phyloP scores from a whole-genome alignment of 2,329 filamentous ascomycete species.

The Penicillium oxalicum region DNA sequence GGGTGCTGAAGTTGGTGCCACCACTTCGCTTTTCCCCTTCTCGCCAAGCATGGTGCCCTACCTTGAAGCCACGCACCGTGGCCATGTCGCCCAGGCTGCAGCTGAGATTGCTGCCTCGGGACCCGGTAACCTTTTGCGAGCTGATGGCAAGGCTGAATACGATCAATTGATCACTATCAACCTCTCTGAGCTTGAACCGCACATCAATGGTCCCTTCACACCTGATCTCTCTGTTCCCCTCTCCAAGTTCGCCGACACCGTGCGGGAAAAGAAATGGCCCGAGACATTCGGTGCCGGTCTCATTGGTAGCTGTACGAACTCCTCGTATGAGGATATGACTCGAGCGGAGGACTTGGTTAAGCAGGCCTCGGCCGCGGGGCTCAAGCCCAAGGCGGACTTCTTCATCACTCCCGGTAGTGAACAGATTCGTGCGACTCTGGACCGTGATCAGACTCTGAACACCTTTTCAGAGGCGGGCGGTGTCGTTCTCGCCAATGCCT shows the following conservation, averaged over 20 bases:
- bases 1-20: conserved; percentile 63
- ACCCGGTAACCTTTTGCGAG: conserved; percentile 58
- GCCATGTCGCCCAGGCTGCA: conserved; percentile 84
- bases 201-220: conserved; percentile 98
- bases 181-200: conserved; percentile 87
- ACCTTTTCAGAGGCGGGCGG: conserved; percentile 96
- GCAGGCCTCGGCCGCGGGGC: conserved; percentile 82
- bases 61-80: conserved; percentile 82
- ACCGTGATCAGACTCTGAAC: conserved; percentile 82
- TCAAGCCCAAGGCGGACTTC: conserved; percentile 92
- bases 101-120: conserved; percentile 65
- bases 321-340: conserved; percentile 82
- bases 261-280: conserved; percentile 92
- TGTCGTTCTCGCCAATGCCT: conserved; percentile 90
- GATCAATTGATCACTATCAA: conserved; percentile 96
- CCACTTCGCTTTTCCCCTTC: conserved; percentile 94
- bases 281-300: conserved; percentile 93
- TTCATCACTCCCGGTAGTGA: conserved; percentile 94
- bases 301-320: conserved; percentile 98
- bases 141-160: conserved; percentile 88
- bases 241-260: conserved; percentile 92
- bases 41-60: conserved; percentile 98
- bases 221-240: conserved; percentile 96
- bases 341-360: conserved; percentile 85
- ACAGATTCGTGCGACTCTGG: conserved; percentile 91